A percentile compares a stretch with the other conserved stretches of the same genome.
Conservation (phyloP, 2,329 filamentous ascomycete species). For the Sordariomycetes sp. region DNA sequence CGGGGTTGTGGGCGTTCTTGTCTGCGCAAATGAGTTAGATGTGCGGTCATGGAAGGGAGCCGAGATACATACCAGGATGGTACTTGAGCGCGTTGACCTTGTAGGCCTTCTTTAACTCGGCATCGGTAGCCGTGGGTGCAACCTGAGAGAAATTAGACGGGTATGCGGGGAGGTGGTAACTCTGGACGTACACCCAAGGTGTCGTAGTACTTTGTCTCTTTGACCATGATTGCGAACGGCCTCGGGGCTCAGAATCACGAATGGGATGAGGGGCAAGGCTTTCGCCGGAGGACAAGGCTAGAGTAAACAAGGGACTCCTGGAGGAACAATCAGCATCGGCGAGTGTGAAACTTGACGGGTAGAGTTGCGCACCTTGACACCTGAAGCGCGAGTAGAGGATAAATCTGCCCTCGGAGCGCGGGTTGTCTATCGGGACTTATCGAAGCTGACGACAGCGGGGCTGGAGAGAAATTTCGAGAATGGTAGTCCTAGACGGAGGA, state of each 20-base stretch:
- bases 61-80: slow-evolving; percentile 69
- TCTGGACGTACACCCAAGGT: slow-evolving; percentile 57
- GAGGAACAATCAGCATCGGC: too few relatives aligned
- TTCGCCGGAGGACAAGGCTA: too few relatives aligned
- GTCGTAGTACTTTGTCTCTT: slow-evolving; percentile 74
- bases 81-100: slow-evolving; percentile 75
- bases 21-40: slow-evolving; percentile 40
- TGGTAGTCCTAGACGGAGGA: too few relatives aligned
- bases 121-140: slow-evolving; percentile 67
- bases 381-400: too few relatives aligned
- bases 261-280: background rate
- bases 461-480: too few relatives aligned
- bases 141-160: slow-evolving; percentile 48
- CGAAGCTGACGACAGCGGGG: too few relatives aligned
- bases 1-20: slow-evolving; percentile 92
- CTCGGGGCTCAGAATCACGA: background rate
- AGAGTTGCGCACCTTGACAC: too few relatives aligned
- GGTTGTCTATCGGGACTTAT: too few relatives aligned
- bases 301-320: too few relatives aligned
- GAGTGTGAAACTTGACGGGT: too few relatives aligned
- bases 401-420: too few relatives aligned
- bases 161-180: background rate
- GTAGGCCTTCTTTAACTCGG: slow-evolving; percentile 87
- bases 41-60: background rate
- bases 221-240: slow-evolving; percentile 53